Base-by-base conservation (phyloP, 2,329 filamentous ascomycete species). In the Sphaerulina vaccinii region DNA sequence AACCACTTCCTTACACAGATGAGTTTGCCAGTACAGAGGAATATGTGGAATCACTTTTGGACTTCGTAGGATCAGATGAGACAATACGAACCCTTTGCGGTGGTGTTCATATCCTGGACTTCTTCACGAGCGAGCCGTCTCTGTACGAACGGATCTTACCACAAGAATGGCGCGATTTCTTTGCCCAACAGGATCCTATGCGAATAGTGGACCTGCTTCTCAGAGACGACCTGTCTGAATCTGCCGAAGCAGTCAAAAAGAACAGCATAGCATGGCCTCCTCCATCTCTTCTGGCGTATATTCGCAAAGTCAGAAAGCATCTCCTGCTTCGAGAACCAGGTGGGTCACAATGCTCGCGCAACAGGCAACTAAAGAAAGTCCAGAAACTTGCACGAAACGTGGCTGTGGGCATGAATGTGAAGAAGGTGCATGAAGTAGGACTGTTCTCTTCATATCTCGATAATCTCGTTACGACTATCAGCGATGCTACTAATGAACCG, bases 61-160 rank as follows among this genome's bases (percentile, higher is more conserved):
- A 82, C 16, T 96, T 97, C 64, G 81, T 85, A 1, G 84, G 84
- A 5, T 84, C 83, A 2, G 88, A 87, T 39, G 81, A 85, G 48
- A 77, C 90, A 1, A 90, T 96, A 62, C 87, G 89, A 59, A 89
- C 88, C 21, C 79, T 99, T n/a, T 96, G 90, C 67, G 93, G 93
- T 48, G 91, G 92, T n/a, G 88, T 97, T 1, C 93, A 99, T 67
- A 91, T 99, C 57, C 79, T 97, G 51, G 93, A 99, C 69, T 97
- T 99, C 72, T 90, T 96, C 73, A 96, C 90, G 2, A 82, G 83
- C 36, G 82, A 90, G 41, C 88, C 90, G 4, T 87, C 90, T 57
- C 79, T 96, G 0, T 99, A 96, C 68, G 82, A 86, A 46, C 78
- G 80, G 1, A 80, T 92, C 1, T 71, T 99, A 1, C 88, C 90